A percentile compares a stretch with the other conserved stretches of the same genome.
Evolutionary conservation across 768 basidiomycete species (phyloP).

Genomic region (Leccinum fibrillosum): DNA sequence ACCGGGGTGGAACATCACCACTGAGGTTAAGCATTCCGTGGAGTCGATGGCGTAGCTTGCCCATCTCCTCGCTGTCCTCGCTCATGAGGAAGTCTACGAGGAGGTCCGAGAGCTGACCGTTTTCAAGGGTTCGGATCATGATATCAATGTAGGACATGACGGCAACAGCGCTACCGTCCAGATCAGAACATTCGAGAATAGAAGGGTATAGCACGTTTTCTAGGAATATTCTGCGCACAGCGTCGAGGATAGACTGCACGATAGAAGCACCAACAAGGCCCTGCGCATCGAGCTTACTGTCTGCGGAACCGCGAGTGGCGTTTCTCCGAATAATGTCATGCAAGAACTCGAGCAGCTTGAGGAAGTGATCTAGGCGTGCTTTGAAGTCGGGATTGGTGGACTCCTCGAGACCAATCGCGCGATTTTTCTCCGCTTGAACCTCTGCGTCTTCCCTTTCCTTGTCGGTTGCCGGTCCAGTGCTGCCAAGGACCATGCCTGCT

Average conservation of each 20-base stretch:
- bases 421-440: slow-evolving; percentile 46
- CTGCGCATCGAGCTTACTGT: slow-evolving; percentile 50
- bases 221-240: slow-evolving; percentile 81
- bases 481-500: slow-evolving; percentile 72
- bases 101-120: slow-evolving; percentile 64
- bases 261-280: slow-evolving; percentile 75
- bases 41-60: slow-evolving; percentile 41
- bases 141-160: slow-evolving; percentile 95
- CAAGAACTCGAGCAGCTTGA: slow-evolving; percentile 87
- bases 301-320: slow-evolving; percentile 34
- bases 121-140: slow-evolving; percentile 71
- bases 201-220: slow-evolving; percentile 93
- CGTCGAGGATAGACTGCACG: slow-evolving; percentile 77
- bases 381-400: slow-evolving; percentile 75
- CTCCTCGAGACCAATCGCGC: slow-evolving; percentile 69
- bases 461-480: slow-evolving; percentile 49
- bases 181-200: slow-evolving; percentile 86
- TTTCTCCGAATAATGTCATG: slow-evolving; percentile 85
- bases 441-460: slow-evolving; percentile 58
- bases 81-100: slow-evolving; percentile 79
- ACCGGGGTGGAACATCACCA: slow-evolving; percentile 32
- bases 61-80: slow-evolving; percentile 75
- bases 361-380: slow-evolving; percentile 78
- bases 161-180: slow-evolving; percentile 93
- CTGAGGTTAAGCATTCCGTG: slow-evolving; percentile 43